These are phyloP conservation scores for Heterobasidion occidentale DNA, from an alignment of 1,284 basidiomycete species.

Conservation along the genomic window DNA sequence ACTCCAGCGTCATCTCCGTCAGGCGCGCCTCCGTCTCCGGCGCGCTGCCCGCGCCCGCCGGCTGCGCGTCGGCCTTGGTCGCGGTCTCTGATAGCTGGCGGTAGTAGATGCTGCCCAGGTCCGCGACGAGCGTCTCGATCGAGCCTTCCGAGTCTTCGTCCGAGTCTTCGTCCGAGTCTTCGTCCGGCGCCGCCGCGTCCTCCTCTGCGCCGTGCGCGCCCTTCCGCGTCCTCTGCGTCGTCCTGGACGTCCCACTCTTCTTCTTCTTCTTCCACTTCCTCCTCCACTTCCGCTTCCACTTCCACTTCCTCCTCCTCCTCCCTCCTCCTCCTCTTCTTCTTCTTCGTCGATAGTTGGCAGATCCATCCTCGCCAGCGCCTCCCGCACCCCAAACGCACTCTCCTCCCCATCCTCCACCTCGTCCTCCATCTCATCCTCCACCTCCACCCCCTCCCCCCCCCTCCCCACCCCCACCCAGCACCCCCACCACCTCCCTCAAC, in stretches of 20 bases:
- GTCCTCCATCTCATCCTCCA: neutral
- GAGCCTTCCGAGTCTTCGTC: conserved; percentile 3
- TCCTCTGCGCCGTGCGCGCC: too few relatives aligned
- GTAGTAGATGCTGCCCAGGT: neutral
- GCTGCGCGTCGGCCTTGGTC: neutral
- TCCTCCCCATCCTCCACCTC: neutral
- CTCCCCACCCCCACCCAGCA: neutral
- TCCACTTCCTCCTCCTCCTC: neutral
- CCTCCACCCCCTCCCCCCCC: neutral
- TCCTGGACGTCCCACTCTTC: neutral
- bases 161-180: conserved; percentile 1
- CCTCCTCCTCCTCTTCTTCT: conserved; percentile 1
- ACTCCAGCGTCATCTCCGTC: neutral
- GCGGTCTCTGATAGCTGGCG: neutral
- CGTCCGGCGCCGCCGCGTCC: conserved; percentile 2
- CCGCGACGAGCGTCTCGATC: conserved; percentile 10
- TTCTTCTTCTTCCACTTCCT: neutral
- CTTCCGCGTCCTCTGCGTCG: neutral
- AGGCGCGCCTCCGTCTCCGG: neutral
- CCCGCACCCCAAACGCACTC: neutral
- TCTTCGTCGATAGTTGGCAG: conserved; percentile 1
- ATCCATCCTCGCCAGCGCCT: neutral
- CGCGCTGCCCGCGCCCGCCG: neutral
- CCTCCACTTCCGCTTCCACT: neutral
- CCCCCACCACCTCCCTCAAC: neutral